Base-by-base conservation (phyloP, 768 basidiomycete species). In the Trametes coccinea region DNA sequence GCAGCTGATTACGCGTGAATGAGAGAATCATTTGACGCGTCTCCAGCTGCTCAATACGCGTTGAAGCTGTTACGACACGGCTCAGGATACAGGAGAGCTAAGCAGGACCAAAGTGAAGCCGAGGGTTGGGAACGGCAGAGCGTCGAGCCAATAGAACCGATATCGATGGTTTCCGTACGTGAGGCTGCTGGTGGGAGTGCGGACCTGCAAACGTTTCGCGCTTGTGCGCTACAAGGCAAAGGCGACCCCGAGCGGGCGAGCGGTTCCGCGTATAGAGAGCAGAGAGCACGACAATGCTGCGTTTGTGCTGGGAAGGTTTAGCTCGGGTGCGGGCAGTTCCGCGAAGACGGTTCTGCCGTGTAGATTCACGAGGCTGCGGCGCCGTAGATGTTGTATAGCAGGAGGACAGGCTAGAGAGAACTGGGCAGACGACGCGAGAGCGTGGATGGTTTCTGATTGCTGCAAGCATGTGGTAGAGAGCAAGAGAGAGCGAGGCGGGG, bases 91-190 rank as follows among this genome's bases (percentile, higher is more conserved):
- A 43, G 30, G 56, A 37, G 56, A 43, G 22, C 22, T 22, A 8
- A 11, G 34, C 29, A 43, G 56, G 22, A 14, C 16, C 17, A 17
- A 41, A 49, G 27, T 29, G 34, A 57, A 10, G 17, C 40, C 47
- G 46, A 13, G 33, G 56, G 9, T 37, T 40, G 46, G 22, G 48
- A 57, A 31, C 47, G 39, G 16, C 37, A 39, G 37, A 50, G 34
- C 3, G 49, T 59, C 48, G 41, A 3, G 41, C 39, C 30, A 45
- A 11, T 22, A 40, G 7, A 40, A 16, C 56, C 56, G 56, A 50
- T 58, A 50, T 58, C 56, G 56, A 58, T 58, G 56, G 48, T 33
- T 41, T 31, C 30, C 17, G 16, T 2, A 13, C n/a, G 44, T 29
- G 45, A 27, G 53, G 29, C 22, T 16, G 44, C 31, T 22, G 53